Conservation (phyloP, 495 filamentous ascomycete genomes). For the Endocarpon pusillum region DNA sequence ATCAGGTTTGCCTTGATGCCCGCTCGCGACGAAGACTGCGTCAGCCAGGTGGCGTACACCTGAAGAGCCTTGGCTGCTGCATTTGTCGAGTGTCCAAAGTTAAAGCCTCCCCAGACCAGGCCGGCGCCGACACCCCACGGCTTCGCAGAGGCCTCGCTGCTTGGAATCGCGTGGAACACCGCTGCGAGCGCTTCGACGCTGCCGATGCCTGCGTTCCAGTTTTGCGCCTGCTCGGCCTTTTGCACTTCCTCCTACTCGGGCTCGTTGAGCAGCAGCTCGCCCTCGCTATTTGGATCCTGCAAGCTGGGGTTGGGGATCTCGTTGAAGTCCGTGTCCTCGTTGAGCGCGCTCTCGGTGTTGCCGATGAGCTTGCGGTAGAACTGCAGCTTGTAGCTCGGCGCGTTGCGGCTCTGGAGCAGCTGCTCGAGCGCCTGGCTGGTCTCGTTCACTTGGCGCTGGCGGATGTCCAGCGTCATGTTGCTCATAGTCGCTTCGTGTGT, state of each 20-base stretch:
- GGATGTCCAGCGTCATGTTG: slow-evolving; percentile 15
- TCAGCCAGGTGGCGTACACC: too few species aligned
- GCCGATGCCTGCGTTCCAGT: too few species aligned
- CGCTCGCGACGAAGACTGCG: not conserved
- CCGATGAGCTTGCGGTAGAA: slow-evolving; percentile 8
- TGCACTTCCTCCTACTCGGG: slow-evolving; percentile 3
- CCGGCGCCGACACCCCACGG: slow-evolving; percentile 4
- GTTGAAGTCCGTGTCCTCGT: too few species aligned
- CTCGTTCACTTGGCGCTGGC: slow-evolving; percentile 6
- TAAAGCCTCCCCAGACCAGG: not conserved
- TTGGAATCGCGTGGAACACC: not conserved
- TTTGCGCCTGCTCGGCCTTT: not conserved
- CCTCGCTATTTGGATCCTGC: too few species aligned
- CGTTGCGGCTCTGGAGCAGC: slow-evolving; percentile 6
- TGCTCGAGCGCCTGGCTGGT: slow-evolving; percentile 5
- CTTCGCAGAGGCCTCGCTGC: not conserved
- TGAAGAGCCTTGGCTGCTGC: too few species aligned
- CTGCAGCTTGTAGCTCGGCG: slow-evolving; percentile 2
- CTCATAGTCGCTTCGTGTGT: too few species aligned
- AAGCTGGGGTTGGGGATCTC: too few species aligned
- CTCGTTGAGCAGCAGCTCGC: slow-evolving; percentile 3
- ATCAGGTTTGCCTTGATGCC: slow-evolving; percentile 1
- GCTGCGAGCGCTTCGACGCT: too few species aligned
- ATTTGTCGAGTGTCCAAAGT: not conserved
- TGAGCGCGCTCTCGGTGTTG: slow-evolving; percentile 5